Evolutionary conservation across 805 yeast genomes (phyloP).

Genomic region (Kodamaea hsintzibuensis): DNA sequence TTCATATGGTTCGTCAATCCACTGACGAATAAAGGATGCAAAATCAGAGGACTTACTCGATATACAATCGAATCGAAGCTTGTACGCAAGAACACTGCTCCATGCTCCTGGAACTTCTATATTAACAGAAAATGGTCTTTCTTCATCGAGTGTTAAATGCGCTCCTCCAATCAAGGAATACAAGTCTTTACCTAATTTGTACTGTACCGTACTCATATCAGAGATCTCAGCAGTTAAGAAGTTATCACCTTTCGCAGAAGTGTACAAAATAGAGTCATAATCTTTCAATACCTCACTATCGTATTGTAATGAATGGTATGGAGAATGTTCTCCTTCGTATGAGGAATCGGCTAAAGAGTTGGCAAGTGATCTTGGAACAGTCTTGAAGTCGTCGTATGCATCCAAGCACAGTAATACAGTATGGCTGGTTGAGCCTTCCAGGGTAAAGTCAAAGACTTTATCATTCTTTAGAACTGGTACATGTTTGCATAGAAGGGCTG

Average conservation of each 20-base stretch:
- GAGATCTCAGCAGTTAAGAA: conserved; percentile 41
- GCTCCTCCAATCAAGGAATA: conserved; percentile 45
- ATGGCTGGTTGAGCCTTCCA: conserved; percentile 33
- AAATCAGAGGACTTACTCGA: conserved; percentile 28
- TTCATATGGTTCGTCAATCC: conserved; percentile 63
- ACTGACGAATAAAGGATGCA: conserved; percentile 69
- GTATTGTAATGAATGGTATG: conserved; percentile 51
- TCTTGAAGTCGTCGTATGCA: conserved; percentile 32
- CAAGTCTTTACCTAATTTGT: conserved; percentile 28
- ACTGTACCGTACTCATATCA: conserved; percentile 21
- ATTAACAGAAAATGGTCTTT: conserved; percentile 46
- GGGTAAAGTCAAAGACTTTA: conserved; percentile 37
- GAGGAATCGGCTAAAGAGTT: conserved; percentile 53
- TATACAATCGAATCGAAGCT: conserved; percentile 22
- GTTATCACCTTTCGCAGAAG: conserved; percentile 25
- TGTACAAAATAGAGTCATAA: conserved; percentile 54
- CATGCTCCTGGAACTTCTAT: conserved; percentile 56
- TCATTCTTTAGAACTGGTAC: conserved; percentile 8
- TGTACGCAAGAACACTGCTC: conserved; percentile 62
- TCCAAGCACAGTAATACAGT: conserved; percentile 49
- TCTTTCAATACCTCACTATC: conserved; percentile 37
- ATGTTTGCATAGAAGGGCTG: conserved; percentile 24
- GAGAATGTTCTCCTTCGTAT: conserved; percentile 46
- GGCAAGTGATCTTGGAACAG: conserved; percentile 54
- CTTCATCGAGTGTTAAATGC: conserved; percentile 42